Conservation (phyloP, 768 basidiomycete species). For the Gymnopilus junonius region DNA sequence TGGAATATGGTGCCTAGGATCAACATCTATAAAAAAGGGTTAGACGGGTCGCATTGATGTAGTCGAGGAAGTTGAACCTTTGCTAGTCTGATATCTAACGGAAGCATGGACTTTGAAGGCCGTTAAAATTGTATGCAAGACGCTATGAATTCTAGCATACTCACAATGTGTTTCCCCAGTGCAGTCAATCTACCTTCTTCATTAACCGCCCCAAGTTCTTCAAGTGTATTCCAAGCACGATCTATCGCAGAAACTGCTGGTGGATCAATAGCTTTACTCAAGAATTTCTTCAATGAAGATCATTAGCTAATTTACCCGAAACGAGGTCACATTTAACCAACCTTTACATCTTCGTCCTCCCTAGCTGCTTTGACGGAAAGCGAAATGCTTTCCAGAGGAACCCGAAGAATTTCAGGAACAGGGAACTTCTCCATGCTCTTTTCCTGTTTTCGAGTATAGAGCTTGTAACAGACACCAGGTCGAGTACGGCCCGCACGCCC, state of each 20-base stretch:
- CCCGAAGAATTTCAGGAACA: conserved; percentile 86
- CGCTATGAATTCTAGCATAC: conserved; percentile 16
- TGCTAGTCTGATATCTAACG: conserved; percentile 83
- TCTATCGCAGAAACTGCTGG: conserved; percentile 79
- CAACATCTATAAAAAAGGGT: conserved; percentile 71
- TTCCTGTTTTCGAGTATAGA: conserved; percentile 80
- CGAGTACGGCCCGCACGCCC: conserved; percentile 91
- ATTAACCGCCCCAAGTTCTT: conserved; percentile 80
- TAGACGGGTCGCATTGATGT: background rate
- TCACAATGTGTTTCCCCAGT: conserved; percentile 79
- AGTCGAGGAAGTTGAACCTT: conserved; percentile 53
- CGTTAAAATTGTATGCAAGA: background rate
- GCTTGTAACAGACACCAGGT: conserved; percentile 84
- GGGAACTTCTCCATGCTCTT: conserved; percentile 72
- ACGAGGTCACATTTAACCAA: conserved; percentile 28
- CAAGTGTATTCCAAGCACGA: conserved; percentile 71
- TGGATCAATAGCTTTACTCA: conserved; percentile 81
- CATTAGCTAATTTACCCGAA: background rate
- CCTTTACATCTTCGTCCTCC: conserved; percentile 79
- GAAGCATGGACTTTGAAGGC: conserved; percentile 76
- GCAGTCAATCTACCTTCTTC: conserved; percentile 71
- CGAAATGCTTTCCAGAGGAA: conserved; percentile 82
- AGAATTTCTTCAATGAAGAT: conserved; percentile 50
- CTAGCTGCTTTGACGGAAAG: conserved; percentile 82
- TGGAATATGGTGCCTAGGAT: conserved; percentile 83